Evolutionary conservation across 1,284 basidiomycete genomes (phyloP).

Genomic region (Cutaneotrichosporon sp.): DNA sequence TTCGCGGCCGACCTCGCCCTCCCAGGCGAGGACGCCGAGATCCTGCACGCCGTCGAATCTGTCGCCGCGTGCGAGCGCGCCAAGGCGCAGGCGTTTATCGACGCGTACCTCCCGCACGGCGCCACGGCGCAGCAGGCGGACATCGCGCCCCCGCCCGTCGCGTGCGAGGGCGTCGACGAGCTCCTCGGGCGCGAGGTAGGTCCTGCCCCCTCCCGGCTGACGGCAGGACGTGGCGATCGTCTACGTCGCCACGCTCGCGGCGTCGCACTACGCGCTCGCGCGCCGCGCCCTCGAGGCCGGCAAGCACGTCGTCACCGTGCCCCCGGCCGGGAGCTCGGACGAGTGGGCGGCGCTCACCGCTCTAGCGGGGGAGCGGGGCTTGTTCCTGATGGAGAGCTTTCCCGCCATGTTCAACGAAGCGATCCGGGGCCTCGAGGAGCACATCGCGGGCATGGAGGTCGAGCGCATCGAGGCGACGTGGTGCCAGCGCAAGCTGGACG

Average conservation of each 20-base stretch:
- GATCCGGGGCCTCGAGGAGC: not conserved
- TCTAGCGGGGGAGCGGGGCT: conserved; percentile 48
- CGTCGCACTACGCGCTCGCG: conserved; percentile 54
- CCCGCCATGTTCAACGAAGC: not conserved
- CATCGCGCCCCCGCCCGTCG: conserved; percentile 28
- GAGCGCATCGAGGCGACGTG: too few relatives aligned
- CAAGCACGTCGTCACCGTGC: conserved; percentile 55
- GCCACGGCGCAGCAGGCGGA: conserved; percentile 38
- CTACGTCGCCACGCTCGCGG: conserved; percentile 58
- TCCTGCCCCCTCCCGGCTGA: conserved; percentile 32
- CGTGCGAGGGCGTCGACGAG: conserved; percentile 50
- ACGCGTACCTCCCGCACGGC: conserved; percentile 36
- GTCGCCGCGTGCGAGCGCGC: conserved; percentile 51
- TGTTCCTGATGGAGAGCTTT: conserved; percentile 54
- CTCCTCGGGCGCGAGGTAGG: conserved; percentile 49
- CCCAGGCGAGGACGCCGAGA: conserved; percentile 42
- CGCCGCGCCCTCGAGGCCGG: conserved; percentile 54
- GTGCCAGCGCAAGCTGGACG: too few relatives aligned
- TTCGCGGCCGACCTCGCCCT: conserved; percentile 55
- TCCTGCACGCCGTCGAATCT: conserved; percentile 54
- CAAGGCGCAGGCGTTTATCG: conserved; percentile 53
- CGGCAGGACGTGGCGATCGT: conserved; percentile 53
- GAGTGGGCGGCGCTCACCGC: conserved; percentile 53
- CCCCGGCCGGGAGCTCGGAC: conserved; percentile 55
- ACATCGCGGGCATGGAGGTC: not conserved